Evolutionary conservation across 202 grass and related monocot species (phyloP).

Genomic region (Hordeum pubiflorum): DNA sequence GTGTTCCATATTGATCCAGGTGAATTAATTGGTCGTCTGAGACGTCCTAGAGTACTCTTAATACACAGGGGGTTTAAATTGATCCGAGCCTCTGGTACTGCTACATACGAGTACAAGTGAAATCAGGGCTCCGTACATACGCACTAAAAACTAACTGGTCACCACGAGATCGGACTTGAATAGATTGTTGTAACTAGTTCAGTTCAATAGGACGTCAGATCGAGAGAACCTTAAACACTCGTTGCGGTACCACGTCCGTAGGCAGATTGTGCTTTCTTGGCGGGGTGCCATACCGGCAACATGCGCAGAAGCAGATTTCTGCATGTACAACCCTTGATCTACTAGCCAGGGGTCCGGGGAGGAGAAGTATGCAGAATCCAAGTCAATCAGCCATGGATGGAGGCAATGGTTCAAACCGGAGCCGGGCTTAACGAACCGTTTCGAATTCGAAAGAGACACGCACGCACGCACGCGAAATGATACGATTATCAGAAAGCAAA

Average conservation of each 20-base stretch:
- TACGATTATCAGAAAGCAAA: background rate
- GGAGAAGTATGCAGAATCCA: background rate
- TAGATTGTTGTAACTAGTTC: background rate
- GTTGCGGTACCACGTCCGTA: too few species aligned
- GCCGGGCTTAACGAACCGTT: background rate
- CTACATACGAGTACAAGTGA: background rate
- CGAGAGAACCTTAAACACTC: too few species aligned
- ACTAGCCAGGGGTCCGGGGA: too few species aligned
- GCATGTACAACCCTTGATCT: too few species aligned
- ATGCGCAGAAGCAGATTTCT: too few species aligned
- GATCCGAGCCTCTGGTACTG: background rate
- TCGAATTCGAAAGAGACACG: background rate
- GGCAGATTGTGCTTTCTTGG: too few species aligned
- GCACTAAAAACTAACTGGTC: background rate
- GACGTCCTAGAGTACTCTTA: background rate
- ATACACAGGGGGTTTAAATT: background rate
- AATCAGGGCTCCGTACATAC: background rate
- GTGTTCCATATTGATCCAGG: background rate
- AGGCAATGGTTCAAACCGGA: background rate
- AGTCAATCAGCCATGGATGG: background rate
- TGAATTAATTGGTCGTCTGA: background rate
- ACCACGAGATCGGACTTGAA: background rate
- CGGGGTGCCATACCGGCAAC: too few species aligned
- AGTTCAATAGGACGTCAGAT: background rate
- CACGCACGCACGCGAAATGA: background rate